These are phyloP conservation scores for Solanum hybrid DNA, from an alignment of 305 asterid genomes.

Conservation along the genomic window DNA sequence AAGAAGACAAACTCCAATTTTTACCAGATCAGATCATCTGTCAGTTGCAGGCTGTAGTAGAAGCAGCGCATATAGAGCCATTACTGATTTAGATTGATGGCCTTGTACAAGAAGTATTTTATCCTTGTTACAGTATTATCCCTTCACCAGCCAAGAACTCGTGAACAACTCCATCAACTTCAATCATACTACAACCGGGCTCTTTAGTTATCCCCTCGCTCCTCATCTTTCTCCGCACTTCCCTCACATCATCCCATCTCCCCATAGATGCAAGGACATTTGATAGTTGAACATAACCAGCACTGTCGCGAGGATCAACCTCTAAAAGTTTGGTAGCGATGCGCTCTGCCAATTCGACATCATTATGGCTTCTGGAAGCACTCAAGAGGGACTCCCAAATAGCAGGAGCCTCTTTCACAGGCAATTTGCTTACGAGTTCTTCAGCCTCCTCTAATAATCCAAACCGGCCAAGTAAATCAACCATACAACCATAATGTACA, in stretches of 20 bases:
- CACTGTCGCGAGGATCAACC: conserved; percentile 20
- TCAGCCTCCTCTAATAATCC: conserved; percentile 29
- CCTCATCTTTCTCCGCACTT: conserved; percentile 24
- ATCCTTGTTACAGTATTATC: background rate
- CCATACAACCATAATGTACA: conserved; percentile 38
- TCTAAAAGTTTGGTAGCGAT: conserved; percentile 26
- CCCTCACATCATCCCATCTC: conserved; percentile 18
- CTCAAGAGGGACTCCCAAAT: conserved; percentile 34
- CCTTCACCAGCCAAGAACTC: conserved; percentile 21
- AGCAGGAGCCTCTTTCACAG: conserved; percentile 16
- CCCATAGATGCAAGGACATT: conserved; percentile 25
- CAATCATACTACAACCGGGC: conserved; percentile 19
- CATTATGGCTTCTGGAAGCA: conserved; percentile 28
- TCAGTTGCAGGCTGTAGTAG: background rate
- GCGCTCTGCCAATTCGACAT: conserved; percentile 22
- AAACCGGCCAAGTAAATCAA: conserved; percentile 31
- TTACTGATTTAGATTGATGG: background rate
- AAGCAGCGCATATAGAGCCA: background rate
- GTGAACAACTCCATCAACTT: conserved; percentile 14
- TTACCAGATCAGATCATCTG: background rate
- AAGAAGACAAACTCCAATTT: background rate
- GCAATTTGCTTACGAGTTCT: conserved; percentile 20
- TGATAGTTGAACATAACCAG: conserved; percentile 33
- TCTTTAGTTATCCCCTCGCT: conserved; percentile 17
- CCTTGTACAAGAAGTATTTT: background rate